Percentiles rank a stretch among this genome's conserved stretches.
Conservation (phyloP, 805 yeast species). For the Zygotorulaspora danielsina region DNA sequence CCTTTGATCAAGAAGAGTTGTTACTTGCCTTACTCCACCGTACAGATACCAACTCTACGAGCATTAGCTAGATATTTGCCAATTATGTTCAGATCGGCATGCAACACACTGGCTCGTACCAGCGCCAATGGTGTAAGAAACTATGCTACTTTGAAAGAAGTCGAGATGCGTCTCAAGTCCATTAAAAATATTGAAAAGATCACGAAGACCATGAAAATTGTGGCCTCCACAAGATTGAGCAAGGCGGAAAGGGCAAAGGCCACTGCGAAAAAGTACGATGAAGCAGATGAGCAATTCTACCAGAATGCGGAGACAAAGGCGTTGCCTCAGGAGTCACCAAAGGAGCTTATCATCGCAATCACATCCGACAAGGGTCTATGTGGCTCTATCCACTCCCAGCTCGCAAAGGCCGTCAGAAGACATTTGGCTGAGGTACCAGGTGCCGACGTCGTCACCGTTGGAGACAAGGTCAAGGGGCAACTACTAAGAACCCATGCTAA, state of each 20-base stretch:
- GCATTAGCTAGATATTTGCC: background rate
- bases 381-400: conserved; percentile 96
- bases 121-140: conserved; percentile 46
- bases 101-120: conserved; percentile 13
- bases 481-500: conserved; percentile 75
- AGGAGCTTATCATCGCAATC: conserved; percentile 77
- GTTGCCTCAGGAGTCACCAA: conserved; percentile 43
- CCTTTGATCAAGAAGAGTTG: no score
- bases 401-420: conserved; percentile 80
- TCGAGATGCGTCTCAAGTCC: conserved; percentile 95
- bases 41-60: no score
- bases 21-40: no score
- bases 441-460: conserved; percentile 79
- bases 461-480: conserved; percentile 92
- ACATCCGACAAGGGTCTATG: conserved; percentile 98
- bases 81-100: conserved; percentile 12
- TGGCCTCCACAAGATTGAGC: conserved; percentile 93
- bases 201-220: conserved; percentile 99
- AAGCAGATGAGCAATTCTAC: conserved; percentile 74
- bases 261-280: conserved; percentile 78
- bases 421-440: conserved; percentile 58
- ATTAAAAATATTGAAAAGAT: conserved; percentile 98
- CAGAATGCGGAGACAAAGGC: conserved; percentile 73
- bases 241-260: conserved; percentile 95
- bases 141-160: conserved; percentile 98